Evolutionary conservation across 495 filamentous ascomycete genomes (phyloP).

Genomic region (Penicillium psychrofluorescens): DNA sequence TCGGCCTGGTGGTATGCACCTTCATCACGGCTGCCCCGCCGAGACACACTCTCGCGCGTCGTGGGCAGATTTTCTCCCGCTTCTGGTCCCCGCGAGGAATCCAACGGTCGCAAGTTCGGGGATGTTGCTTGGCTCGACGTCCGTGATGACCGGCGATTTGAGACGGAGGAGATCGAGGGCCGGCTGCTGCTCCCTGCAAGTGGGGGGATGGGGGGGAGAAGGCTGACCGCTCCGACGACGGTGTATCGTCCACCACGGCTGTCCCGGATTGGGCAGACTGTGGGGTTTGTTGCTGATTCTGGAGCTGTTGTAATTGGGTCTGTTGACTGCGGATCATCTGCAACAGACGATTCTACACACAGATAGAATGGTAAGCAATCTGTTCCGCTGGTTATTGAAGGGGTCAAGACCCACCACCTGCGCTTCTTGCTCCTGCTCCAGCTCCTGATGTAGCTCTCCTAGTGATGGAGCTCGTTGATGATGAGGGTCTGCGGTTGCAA

Average conservation of each 20-base stretch:
- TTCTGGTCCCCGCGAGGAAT: slow-evolving; percentile 18
- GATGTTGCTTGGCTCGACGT: slow-evolving; percentile 29
- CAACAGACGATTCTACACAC: slow-evolving; percentile 75
- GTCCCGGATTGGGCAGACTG: slow-evolving; percentile 22
- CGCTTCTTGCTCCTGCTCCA: slow-evolving; percentile 91
- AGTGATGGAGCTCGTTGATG: slow-evolving; percentile 71
- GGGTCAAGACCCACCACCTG: slow-evolving; percentile 60
- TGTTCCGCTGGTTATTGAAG: background rate
- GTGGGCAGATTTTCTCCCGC: slow-evolving; percentile 22
- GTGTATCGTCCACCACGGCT: slow-evolving; percentile 59
- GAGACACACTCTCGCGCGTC: slow-evolving; percentile 19
- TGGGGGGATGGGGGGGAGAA: slow-evolving; percentile 34
- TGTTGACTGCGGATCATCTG: slow-evolving; percentile 86
- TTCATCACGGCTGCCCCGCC: slow-evolving; percentile 60
- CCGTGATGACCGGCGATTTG: slow-evolving; percentile 42
- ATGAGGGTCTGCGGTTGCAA: slow-evolving; percentile 51
- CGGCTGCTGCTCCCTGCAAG: slow-evolving; percentile 20
- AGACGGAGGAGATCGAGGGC: slow-evolving; percentile 32
- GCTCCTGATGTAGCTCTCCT: slow-evolving; percentile 91
- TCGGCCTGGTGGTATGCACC: slow-evolving; percentile 88
- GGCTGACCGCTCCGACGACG: slow-evolving; percentile 56
- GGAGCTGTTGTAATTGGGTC: slow-evolving; percentile 64
- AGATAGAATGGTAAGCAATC: too few species aligned
- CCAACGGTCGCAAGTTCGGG: slow-evolving; percentile 29
- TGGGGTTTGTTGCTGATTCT: slow-evolving; percentile 30